These are phyloP conservation scores for Pythium rishiriense DNA, from an alignment of 352 stramenopile genomes.

Conservation along the genomic window DNA sequence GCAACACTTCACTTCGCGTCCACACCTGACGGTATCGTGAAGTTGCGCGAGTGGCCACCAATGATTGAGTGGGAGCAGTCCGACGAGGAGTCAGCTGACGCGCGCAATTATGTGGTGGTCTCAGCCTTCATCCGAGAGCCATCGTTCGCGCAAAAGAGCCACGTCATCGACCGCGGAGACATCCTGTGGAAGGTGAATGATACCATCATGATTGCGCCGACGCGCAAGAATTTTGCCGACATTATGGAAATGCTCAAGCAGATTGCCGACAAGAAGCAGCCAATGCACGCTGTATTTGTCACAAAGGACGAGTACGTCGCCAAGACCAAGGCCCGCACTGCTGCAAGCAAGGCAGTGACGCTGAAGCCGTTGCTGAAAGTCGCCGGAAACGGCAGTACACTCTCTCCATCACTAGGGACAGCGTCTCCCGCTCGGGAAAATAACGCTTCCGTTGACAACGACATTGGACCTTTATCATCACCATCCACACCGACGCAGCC, in stretches of 20 bases:
- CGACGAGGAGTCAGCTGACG: slow-evolving; percentile 56
- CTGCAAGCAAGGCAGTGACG: slow-evolving; percentile 7
- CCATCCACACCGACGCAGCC: background rate
- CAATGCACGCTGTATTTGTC: slow-evolving; percentile 61
- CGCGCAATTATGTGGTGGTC: slow-evolving; percentile 64
- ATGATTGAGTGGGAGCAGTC: slow-evolving; percentile 76
- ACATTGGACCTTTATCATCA: background rate
- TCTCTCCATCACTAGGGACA: background rate
- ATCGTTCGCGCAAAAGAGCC: slow-evolving; percentile 72
- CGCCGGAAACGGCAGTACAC: background rate
- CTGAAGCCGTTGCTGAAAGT: background rate
- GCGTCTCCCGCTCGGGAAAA: background rate
- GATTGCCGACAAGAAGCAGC: slow-evolving; percentile 49
- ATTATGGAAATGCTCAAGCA: slow-evolving; percentile 65
- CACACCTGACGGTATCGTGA: slow-evolving; percentile 78
- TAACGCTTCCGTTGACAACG: background rate
- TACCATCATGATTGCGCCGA: slow-evolving; percentile 44
- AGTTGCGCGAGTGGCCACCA: slow-evolving; percentile 76
- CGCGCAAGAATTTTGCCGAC: slow-evolving; percentile 43
- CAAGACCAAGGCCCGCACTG: slow-evolving; percentile 32
- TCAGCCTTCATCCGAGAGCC: slow-evolving; percentile 68
- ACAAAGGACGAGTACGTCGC: slow-evolving; percentile 53
- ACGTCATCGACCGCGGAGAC: slow-evolving; percentile 61
- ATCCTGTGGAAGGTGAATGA: slow-evolving; percentile 69
- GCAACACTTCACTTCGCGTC: slow-evolving; percentile 73